phyloP scores from a whole-genome alignment of 176 grass and related monocot genomes.

The Calamus simplicifolius region DNA sequence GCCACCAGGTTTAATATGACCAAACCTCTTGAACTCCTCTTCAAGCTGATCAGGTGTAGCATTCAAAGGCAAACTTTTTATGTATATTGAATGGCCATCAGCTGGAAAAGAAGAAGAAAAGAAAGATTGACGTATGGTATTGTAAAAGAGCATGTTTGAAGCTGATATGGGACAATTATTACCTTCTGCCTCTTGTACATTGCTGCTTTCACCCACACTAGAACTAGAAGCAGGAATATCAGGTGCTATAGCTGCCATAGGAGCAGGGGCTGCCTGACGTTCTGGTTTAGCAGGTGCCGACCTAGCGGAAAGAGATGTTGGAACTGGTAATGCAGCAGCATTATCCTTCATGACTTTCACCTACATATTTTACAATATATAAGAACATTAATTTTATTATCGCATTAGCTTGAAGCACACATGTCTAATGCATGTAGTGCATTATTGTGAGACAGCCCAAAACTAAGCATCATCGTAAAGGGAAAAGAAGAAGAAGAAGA shows the following conservation, averaged over 20 bases:
- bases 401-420: too few species aligned
- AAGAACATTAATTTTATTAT: too few species aligned
- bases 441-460: too few species aligned
- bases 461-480: too few species aligned
- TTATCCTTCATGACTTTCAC: conserved; percentile 77
- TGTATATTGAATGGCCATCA: conserved; percentile 74
- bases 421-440: too few species aligned
- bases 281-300: conserved; percentile 40
- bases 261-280: conserved; percentile 28
- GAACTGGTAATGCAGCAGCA: conserved; percentile 4
- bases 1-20: conserved; percentile 3
- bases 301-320: conserved; percentile 25
- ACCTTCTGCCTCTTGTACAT: conserved; percentile 82
- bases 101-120: conserved; percentile 19
- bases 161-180: conserved; percentile 7
- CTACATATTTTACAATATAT: conserved; percentile 26
- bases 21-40: conserved; percentile 1
- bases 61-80: conserved; percentile 47
- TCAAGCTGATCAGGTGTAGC: conserved; percentile 1
- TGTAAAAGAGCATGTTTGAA: too few species aligned
- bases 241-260: conserved; percentile 23
- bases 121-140: too few species aligned
- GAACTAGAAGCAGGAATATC: conserved; percentile 53
- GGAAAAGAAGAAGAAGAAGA: too few species aligned
- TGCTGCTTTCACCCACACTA: conserved; percentile 38